A percentile compares a stretch with the other conserved stretches of the same genome.
Conservation (phyloP, 2,329 filamentous ascomycete species). For the Blastomyces parvus region DNA sequence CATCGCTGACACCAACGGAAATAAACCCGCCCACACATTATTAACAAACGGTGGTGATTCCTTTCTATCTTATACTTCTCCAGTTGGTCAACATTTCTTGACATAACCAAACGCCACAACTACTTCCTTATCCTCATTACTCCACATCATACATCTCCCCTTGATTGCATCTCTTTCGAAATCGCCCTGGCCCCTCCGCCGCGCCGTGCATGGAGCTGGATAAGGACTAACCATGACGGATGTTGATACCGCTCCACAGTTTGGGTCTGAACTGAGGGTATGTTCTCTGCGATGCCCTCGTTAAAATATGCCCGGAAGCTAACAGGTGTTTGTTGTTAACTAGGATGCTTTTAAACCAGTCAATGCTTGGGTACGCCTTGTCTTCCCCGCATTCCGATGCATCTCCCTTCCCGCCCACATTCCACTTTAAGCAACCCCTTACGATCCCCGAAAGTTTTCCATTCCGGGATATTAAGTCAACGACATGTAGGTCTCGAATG, state of each 20-base stretch:
- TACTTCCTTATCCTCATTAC: not conserved
- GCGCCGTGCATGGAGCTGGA: conserved; percentile 2
- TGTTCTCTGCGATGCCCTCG: not conserved
- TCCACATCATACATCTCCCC: not conserved
- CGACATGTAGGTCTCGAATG: conserved; percentile 55
- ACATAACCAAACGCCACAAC: not conserved
- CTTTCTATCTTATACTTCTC: not conserved
- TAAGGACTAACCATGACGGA: conserved; percentile 57
- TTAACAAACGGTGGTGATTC: not conserved
- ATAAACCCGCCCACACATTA: not conserved
- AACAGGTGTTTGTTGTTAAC: conserved; percentile 15
- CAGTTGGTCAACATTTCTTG: not conserved
- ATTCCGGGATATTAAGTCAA: conserved; percentile 8
- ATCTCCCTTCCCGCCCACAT: conserved; percentile 11
- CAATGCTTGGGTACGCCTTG: conserved; percentile 63
- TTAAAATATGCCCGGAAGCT: not conserved
- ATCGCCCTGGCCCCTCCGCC: not conserved
- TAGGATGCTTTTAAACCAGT: conserved; percentile 96
- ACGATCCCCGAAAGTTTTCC: not conserved
- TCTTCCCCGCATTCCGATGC: conserved; percentile 16
- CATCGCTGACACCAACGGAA: not conserved
- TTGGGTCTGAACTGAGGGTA: conserved; percentile 87
- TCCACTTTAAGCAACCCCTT: conserved; percentile 10
- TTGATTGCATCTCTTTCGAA: not conserved
- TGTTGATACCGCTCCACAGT: conserved; percentile 71